These are phyloP conservation scores for Saturnispora dispora DNA, from an alignment of 805 yeast species.

Conservation along the genomic window DNA sequence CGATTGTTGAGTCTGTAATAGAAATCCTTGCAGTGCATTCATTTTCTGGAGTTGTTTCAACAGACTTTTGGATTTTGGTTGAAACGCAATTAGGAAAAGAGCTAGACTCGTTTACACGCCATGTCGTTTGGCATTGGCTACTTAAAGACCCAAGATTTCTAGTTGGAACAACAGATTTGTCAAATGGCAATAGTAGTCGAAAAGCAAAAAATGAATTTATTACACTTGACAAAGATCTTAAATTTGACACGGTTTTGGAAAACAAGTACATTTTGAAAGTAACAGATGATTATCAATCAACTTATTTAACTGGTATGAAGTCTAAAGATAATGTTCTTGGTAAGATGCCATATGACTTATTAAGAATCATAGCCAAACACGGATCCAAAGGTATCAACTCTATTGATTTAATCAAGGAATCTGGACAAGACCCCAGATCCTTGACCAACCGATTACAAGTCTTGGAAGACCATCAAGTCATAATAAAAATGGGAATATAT, in stretches of 20 bases:
- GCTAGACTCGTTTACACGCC: constrained; percentile 26
- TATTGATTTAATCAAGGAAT: constrained; percentile 41
- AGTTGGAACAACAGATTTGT: constrained; percentile 8
- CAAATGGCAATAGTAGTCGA: not conserved
- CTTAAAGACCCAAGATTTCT: constrained; percentile 21
- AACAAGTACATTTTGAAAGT: constrained; percentile 27
- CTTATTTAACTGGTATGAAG: constrained; percentile 46
- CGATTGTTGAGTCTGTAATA: constrained; percentile 25
- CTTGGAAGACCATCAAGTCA: constrained; percentile 41
- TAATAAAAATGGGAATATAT: constrained; percentile 31
- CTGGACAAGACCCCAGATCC: constrained; percentile 67
- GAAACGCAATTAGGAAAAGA: constrained; percentile 10
- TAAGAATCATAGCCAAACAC: constrained; percentile 51
- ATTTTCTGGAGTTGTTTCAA: constrained; percentile 25
- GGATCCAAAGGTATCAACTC: constrained; percentile 53
- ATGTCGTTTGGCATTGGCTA: constrained; percentile 32
- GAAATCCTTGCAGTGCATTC: constrained; percentile 31
- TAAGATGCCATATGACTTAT: constrained; percentile 42
- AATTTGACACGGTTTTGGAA: not conserved
- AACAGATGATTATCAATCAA: constrained; percentile 48
- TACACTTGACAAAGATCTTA: not conserved
- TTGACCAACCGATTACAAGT: constrained; percentile 53
- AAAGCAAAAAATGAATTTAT: not conserved
- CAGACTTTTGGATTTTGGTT: constrained; percentile 28
- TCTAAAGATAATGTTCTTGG: constrained; percentile 46